Evolutionary conservation across 1,284 basidiomycete genomes (phyloP), one percentile per base, ranked within the genome.

Genomic region (Naganishia cerealis): DNA sequence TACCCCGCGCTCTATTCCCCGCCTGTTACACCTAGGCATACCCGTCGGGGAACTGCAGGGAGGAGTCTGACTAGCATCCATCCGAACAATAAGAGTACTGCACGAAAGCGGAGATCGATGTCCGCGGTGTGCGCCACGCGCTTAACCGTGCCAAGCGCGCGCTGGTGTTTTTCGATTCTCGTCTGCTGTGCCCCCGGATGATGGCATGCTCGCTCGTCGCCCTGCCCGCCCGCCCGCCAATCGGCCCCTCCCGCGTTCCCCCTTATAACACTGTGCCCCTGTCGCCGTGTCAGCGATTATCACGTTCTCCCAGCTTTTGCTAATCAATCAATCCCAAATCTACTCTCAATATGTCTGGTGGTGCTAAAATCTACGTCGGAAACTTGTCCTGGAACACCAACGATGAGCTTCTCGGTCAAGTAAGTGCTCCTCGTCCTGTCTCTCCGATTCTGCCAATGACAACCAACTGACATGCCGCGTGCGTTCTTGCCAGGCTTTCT

Each of bases 391-490:
- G 92, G 92, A 92, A 91, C 87, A 93, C 92, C 81, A 93, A 87
- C 79, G 92, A 94, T 86, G 91, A 93, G 67, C 87, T 86, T 71
- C 86, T 94, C 76, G 87, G 87, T 82, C 82, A 87, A 85, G 91
- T 92, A 74, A 78, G 86, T 91, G 77, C 78, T 87, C 78, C 42
- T 57, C 63, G 42, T 57, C 59, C 21, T 18, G 40, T 65, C 54
- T 66, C 38, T 65, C 52, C n/a, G 65, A n/a, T 54, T 69, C 50
- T 54, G 21, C 48, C 67, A 10, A 9, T 36, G 18, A 33, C 50
- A 26, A 29, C 46, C 69, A 39, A 50, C 57, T 70, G 36, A 54
- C 46, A 40, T 38, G 29, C 38, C 53, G 46, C 21, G 38, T 67
- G 21, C 36, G 12, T 66, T 39, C 46, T 43, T 12, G 1, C 39